A percentile compares a stretch with the other conserved stretches of the same genome.
These are phyloP conservation scores for Dalbergia oliveri DNA, from an alignment of 306 rosid genomes.

Conservation along the genomic window DNA sequence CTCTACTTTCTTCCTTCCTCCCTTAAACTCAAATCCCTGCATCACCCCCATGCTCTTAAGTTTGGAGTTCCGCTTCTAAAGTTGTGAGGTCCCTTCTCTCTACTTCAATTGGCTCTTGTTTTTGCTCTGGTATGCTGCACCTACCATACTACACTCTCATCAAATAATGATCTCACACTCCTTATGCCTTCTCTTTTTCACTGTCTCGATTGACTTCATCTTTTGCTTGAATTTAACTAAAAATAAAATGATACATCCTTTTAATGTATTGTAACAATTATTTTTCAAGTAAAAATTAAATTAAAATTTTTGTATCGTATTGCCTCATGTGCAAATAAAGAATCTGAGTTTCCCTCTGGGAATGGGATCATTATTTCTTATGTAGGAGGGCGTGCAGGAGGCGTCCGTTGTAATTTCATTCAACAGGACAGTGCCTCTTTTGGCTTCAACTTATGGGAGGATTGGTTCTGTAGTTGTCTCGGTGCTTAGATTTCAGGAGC, in stretches of 20 bases:
- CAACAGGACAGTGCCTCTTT: conserved; percentile 52
- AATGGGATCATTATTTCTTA: neutral
- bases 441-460: conserved; percentile 59
- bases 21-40: too few relatives aligned
- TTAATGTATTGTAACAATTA: neutral
- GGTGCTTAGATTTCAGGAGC: conserved; percentile 77
- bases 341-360: neutral
- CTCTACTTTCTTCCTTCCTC: too few relatives aligned
- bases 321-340: neutral
- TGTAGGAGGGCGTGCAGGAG: conserved; percentile 75
- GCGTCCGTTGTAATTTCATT: conserved; percentile 66
- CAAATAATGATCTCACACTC: neutral
- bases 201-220: too few relatives aligned
- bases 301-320: neutral
- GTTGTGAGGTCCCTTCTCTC: conserved; percentile 75
- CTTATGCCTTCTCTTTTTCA: neutral
- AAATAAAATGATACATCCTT: neutral
- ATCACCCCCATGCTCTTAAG: conserved; percentile 41
- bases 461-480: conserved; percentile 60
- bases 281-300: neutral
- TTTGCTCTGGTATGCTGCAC: conserved; percentile 50
- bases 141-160: too few relatives aligned
- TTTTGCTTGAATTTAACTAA: too few relatives aligned
- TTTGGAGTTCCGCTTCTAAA: conserved; percentile 74
- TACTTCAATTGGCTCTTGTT: conserved; percentile 70